Percentiles rank a stretch among this genome's conserved stretches.
These are phyloP conservation scores for Elsinoe ampelina DNA, from an alignment of 2,329 filamentous ascomycete species.

Conservation along the genomic window DNA sequence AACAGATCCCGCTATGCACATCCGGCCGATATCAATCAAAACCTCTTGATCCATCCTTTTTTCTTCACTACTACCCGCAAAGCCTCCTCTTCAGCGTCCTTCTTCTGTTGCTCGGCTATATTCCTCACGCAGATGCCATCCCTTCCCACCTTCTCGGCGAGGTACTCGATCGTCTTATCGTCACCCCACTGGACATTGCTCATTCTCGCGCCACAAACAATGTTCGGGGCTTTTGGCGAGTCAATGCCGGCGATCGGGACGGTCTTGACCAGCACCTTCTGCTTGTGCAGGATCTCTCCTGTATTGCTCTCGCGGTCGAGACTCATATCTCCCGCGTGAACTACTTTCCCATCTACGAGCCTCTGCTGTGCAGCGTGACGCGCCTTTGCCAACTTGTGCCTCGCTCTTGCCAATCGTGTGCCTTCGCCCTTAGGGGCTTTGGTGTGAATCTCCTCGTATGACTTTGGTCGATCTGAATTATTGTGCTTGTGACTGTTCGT, in stretches of 20 bases:
- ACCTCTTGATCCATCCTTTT: not conserved
- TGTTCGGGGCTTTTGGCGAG: not conserved
- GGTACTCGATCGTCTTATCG: conserved; percentile 24
- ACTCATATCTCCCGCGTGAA: not conserved
- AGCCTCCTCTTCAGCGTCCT: conserved; percentile 21
- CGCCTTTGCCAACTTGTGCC: not conserved
- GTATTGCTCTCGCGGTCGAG: not conserved
- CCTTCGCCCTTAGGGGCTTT: not conserved
- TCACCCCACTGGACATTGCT: conserved; percentile 30
- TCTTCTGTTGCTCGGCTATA: not conserved
- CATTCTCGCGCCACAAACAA: conserved; percentile 26
- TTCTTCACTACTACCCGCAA: conserved; percentile 23
- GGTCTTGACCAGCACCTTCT: not conserved
- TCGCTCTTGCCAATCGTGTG: not conserved
- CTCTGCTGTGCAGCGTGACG: not conserved
- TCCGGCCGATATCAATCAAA: conserved; percentile 22
- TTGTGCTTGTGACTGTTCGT: not conserved
- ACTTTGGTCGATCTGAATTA: not conserved
- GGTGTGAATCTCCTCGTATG: conserved; percentile 1
- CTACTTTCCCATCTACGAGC: not conserved
- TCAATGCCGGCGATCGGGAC: not conserved
- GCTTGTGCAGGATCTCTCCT: not conserved
- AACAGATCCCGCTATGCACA: too few species aligned
- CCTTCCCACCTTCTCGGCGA: conserved; percentile 31
- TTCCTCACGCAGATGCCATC: conserved; percentile 21